phyloP scores from a whole-genome alignment of 306 rosid species.

The Cicer pinnatifidum region DNA sequence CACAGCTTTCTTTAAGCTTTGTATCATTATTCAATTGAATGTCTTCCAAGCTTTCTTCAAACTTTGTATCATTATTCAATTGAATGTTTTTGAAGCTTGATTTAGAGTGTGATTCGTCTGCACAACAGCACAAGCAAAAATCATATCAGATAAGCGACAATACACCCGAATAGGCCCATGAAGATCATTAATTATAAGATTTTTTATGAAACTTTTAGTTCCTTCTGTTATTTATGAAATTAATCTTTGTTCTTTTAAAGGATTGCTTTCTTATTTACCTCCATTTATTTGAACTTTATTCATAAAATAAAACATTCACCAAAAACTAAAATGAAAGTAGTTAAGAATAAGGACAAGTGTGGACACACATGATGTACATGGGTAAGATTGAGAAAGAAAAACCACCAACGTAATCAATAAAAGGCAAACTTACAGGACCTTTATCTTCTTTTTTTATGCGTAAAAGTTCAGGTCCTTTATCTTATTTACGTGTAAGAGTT shows the following conservation, averaged over 20 bases:
- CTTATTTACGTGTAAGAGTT: too few species aligned
- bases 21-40: constrained; percentile 62
- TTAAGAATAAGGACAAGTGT: background rate
- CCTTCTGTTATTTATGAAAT: background rate
- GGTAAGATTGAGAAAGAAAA: constrained; percentile 4
- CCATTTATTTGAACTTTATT: constrained; percentile 9
- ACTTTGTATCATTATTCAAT: constrained; percentile 57
- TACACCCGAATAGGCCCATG: constrained; percentile 1
- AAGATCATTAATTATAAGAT: background rate
- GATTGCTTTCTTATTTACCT: background rate
- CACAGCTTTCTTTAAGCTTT: constrained; percentile 56
- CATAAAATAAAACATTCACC: constrained; percentile 17
- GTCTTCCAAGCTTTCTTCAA: constrained; percentile 56
- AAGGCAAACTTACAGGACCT: too few species aligned
- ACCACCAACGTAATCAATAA: background rate
- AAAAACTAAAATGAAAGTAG: constrained; percentile 11
- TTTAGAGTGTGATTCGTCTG: constrained; percentile 49
- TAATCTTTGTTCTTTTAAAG: constrained; percentile 12
- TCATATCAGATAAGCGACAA: constrained; percentile 31
- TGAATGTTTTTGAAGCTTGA: constrained; percentile 61
- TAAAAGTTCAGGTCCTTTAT: too few species aligned
- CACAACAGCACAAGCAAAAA: constrained; percentile 52
- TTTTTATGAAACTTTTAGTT: background rate
- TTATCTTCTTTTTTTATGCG: too few species aligned
- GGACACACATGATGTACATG: constrained; percentile 2